Evolutionary conservation across 2,329 filamentous ascomycete species (phyloP), one percentile per base, ranked within the genome.

Genomic region (Taxawa tesnikishii): DNA sequence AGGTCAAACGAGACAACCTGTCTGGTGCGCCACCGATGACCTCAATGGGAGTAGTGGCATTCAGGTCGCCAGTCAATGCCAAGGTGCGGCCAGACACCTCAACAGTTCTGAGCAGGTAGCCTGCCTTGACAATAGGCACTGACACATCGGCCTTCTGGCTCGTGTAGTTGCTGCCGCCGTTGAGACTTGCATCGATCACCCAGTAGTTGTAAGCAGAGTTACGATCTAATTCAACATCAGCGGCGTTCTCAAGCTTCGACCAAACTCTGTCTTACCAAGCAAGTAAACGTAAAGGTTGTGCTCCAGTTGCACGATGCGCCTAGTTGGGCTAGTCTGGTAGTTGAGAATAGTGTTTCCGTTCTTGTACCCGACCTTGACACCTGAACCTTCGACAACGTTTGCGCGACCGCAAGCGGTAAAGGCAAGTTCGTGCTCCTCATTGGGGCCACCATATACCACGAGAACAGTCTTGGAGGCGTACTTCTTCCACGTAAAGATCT

Each of bases 161-260:
- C 34, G 59, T 43, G 44, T 39, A 47, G 36, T 52, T 51, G 32
- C 45, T 45, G 11, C 37, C 42, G 24, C 55, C 44, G 31, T 48
- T 51, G 2, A 54, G 55, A 0, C 62, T 62, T 2, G 73, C 47
- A 30, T 78, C 68, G 2, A 76, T 58, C 0, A 73, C 68, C 76
- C 76, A 83, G 53, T 78, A 79, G 39, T 75, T 70, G 53, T 81
- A 82, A 0, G 76, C 78, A 9, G 68, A 59, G 39, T 78, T 73
- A 24, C 21, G n/a, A n/a, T 8, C n/a, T n/a, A 24, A 24, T 24
- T n/a, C n/a, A 8, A 24, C 21, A 8, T 8, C 8, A 24, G 21
- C 8, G 21, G 8, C 21, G 21, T 8, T n/a, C 21, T 8, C n/a
- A 8, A 24, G 21, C 8, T 8, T 24, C 21, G 21, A 8, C n/a